Percentiles rank a stretch among this genome's conserved stretches.
Evolutionary conservation across 495 filamentous ascomycete species (phyloP).

Genomic region (Penicillium antarcticum): DNA sequence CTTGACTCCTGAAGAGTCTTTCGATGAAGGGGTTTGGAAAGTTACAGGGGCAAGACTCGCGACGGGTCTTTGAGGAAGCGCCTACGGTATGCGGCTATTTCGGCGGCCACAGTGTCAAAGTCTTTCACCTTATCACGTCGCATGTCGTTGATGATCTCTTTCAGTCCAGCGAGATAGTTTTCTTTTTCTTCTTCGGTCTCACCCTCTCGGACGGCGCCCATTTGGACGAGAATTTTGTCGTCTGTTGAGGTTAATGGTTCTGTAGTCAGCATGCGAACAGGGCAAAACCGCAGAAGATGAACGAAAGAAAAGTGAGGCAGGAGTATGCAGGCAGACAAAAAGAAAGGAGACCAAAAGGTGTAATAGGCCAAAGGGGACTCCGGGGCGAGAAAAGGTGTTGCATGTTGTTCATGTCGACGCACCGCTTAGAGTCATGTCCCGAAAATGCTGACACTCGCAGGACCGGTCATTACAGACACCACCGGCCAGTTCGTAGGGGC

Average conservation of each 20-base stretch:
- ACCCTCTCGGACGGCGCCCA: constrained; percentile 70
- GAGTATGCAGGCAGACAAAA: constrained; percentile 3
- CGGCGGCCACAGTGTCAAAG: constrained; percentile 73
- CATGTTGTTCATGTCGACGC: constrained; percentile 53
- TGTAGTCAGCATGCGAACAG: constrained; percentile 59
- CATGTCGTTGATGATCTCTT: constrained; percentile 70
- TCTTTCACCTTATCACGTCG: constrained; percentile 72
- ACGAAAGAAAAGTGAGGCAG: constrained; percentile 5
- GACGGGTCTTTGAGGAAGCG: constrained; percentile 58
- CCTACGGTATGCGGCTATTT: constrained; percentile 80
- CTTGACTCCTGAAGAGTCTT: constrained; percentile 11
- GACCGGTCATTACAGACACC: constrained; percentile 72
- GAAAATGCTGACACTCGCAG: constrained; percentile 77
- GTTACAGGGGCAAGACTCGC: constrained; percentile 47
- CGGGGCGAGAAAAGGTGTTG: constrained; percentile 16
- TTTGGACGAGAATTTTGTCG: constrained; percentile 79
- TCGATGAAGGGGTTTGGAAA: background rate
- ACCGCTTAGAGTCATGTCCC: constrained; percentile 75
- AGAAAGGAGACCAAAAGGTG: constrained; percentile 9
- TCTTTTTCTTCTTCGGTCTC: constrained; percentile 65
- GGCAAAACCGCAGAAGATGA: constrained; percentile 16
- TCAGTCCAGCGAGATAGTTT: constrained; percentile 72
- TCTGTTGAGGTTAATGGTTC: constrained; percentile 59
- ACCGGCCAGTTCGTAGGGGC: constrained; percentile 67
- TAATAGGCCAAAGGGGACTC: constrained; percentile 4